Conservation (phyloP, 2,329 filamentous ascomycete species). For the Cladosporium oxysporum region DNA sequence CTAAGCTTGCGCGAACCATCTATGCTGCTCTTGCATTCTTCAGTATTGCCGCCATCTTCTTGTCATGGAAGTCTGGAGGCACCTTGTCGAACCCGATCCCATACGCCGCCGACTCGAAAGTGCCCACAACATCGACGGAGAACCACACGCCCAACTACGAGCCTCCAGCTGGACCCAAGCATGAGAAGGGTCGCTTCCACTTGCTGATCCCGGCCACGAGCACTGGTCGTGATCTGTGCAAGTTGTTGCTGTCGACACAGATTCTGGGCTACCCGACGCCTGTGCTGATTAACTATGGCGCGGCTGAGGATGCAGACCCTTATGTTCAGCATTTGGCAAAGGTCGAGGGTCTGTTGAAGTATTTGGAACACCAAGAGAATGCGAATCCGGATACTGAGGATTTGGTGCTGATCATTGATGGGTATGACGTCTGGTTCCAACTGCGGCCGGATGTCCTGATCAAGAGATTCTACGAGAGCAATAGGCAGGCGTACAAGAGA, state of each 20-base stretch:
- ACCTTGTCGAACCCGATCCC: slow-evolving; percentile 14
- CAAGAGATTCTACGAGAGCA: slow-evolving; percentile 59
- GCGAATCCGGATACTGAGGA: slow-evolving; percentile 55
- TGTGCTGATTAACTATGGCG: slow-evolving; percentile 52
- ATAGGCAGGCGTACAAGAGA: slow-evolving; percentile 54
- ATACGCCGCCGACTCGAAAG: slow-evolving; percentile 4
- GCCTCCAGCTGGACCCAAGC: slow-evolving; percentile 14
- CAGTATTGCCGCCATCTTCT: slow-evolving; percentile 11
- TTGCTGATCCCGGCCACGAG: slow-evolving; percentile 55
- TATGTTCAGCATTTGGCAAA: slow-evolving; percentile 48
- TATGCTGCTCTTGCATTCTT: slow-evolving; percentile 12
- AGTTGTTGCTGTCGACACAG: slow-evolving; percentile 58
- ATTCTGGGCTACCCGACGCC: slow-evolving; percentile 62
- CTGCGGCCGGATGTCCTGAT: slow-evolving; percentile 64
- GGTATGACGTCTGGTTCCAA: slow-evolving; percentile 65
- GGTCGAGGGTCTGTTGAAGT: slow-evolving; percentile 49
- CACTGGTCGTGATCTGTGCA: slow-evolving; percentile 56
- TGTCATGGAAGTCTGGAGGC: slow-evolving; percentile 15
- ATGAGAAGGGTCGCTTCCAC: slow-evolving; percentile 47
- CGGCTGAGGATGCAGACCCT: slow-evolving; percentile 34
- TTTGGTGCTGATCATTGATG: slow-evolving; percentile 64
- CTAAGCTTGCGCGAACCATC: slow-evolving; percentile 14
- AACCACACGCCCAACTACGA: slow-evolving; percentile 1
- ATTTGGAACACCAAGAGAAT: slow-evolving; percentile 39
- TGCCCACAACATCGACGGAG: not conserved